phyloP scores from a whole-genome alignment of 2,329 filamentous ascomycete species.

The Stemphylium beticola region DNA sequence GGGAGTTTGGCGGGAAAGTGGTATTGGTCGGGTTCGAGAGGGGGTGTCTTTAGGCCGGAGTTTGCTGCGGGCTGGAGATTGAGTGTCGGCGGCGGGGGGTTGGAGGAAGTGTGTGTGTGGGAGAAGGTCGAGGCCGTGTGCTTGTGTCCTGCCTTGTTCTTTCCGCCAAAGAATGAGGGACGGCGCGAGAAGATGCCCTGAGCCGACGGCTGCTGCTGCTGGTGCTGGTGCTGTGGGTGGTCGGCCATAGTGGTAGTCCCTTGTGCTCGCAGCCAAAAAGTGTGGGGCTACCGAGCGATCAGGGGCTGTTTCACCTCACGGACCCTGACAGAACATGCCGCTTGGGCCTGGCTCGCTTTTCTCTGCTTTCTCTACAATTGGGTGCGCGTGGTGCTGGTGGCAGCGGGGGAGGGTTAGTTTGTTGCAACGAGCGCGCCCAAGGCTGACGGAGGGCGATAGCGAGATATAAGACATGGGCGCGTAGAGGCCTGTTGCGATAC shows the following conservation, averaged over 20 bases:
- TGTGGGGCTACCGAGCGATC: conserved; percentile 20
- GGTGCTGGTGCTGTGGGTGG: conserved; percentile 5
- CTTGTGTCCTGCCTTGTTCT: conserved; percentile 19
- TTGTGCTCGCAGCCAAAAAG: not conserved
- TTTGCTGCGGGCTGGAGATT: conserved; percentile 10
- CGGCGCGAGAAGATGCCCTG: conserved; percentile 40
- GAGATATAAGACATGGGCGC: not conserved
- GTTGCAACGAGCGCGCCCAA: not conserved
- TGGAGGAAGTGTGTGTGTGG: conserved; percentile 1
- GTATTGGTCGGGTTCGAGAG: conserved; percentile 29
- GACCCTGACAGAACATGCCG: conserved; percentile 3
- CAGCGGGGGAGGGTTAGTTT: not conserved
- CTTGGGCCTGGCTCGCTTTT: not conserved
- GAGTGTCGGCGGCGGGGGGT: conserved; percentile 10
- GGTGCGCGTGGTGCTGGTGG: not conserved
- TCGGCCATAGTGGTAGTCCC: conserved; percentile 23
- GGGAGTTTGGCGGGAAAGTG: conserved; percentile 22
- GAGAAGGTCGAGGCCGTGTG: conserved; percentile 5
- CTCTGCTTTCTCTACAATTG: not conserved
- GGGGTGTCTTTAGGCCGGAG: conserved; percentile 13
- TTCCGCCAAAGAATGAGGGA: conserved; percentile 41
- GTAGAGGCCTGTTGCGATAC: not conserved
- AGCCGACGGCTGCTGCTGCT: not conserved
- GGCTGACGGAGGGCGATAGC: not conserved
- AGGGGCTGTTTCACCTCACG: conserved; percentile 19